Base-by-base conservation (phyloP, 192 early-diverging fungal species). In the Kappamyces sp. region DNA sequence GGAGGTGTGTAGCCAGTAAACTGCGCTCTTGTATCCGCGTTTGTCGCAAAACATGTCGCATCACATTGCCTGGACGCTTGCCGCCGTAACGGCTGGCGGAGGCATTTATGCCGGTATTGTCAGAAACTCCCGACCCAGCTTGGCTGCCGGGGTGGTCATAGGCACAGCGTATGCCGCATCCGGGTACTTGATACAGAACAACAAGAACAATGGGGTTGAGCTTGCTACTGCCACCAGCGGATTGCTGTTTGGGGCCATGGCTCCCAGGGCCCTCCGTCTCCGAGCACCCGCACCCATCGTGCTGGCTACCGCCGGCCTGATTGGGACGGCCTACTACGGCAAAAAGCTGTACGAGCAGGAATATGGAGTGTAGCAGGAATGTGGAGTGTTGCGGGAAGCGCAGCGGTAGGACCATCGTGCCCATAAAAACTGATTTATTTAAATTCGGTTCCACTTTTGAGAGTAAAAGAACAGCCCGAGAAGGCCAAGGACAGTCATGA, bases 141-240 rank as follows among this genome's bases (percentile, higher is more conserved):
- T 80, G 3, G 65, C 75, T 32, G 78, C 78, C 11, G 78, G 78
- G 6, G 35, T 75, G n/a, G 43, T 68, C 0, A 70, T 71, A 47
- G 74, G 67, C 7, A 62, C 64, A 8, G 47, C 74, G 8, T 79
- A 71, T 36, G 64, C 61, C 35, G 59, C 61, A 6, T 64, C 73
- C 6, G 77, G 73, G 66, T 72, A 77, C 57, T 54, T 80, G 32
- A 63, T 80, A 32, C 60, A 69, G 35, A 54, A 49, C 15, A 77
- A 80, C 63, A 53, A 32, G 34, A 48, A 67, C 14, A 73, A 72
- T 59, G 75, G 78, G n/a, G 54, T 67, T 11, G 74, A 74, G 50
- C 64, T 80, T 12, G 78, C 78, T 3, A 31, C 65, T 8, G 69
- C 48, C 5, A 73, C 75, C 2, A 72, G 69, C 11, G 50, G 60